Evolutionary conservation across 768 basidiomycete genomes (phyloP).

Genomic region (Tricholomella constricta): DNA sequence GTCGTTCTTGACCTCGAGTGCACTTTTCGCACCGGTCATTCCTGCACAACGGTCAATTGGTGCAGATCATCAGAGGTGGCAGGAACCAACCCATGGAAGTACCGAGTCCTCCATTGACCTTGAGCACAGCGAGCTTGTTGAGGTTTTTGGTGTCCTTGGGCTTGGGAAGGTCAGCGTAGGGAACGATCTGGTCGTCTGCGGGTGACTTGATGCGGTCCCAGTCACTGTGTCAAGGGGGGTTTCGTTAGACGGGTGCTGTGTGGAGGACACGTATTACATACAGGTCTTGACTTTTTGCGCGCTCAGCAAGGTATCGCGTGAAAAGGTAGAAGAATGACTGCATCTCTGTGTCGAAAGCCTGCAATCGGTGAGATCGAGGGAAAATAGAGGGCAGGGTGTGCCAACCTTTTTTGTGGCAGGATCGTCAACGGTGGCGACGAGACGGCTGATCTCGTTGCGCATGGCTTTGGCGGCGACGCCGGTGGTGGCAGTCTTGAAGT

Average conservation of each 20-base stretch:
- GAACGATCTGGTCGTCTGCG: constrained; percentile 80
- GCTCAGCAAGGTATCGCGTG: constrained; percentile 90
- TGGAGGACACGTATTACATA: constrained; percentile 39
- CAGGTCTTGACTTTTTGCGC: constrained; percentile 87
- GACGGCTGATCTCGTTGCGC: constrained; percentile 96
- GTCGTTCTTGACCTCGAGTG: constrained; percentile 95
- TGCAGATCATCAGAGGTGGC: neutral
- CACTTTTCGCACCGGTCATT: constrained; percentile 87
- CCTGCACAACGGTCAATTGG: constrained; percentile 39
- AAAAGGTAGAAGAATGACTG: constrained; percentile 95
- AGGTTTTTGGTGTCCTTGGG: constrained; percentile 64
- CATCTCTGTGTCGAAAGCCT: constrained; percentile 96
- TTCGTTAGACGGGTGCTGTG: constrained; percentile 5
- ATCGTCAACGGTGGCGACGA: constrained; percentile 86
- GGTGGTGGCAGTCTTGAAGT: constrained; percentile 98
- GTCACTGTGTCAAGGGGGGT: constrained; percentile 55
- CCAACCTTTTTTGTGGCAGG: constrained; percentile 77
- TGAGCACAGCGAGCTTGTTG: constrained; percentile 93
- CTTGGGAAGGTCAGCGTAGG: constrained; percentile 72
- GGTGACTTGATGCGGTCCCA: constrained; percentile 92
- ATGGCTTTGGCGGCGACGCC: constrained; percentile 94
- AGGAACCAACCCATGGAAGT: constrained; percentile 75
- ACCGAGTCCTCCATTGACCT: constrained; percentile 92
- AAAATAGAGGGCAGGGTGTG: neutral
- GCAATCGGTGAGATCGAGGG: constrained; percentile 21